These are phyloP conservation scores for Phaeodactylum tricornutum DNA, from an alignment of 108 stramenopile species.

Conservation along the genomic window DNA sequence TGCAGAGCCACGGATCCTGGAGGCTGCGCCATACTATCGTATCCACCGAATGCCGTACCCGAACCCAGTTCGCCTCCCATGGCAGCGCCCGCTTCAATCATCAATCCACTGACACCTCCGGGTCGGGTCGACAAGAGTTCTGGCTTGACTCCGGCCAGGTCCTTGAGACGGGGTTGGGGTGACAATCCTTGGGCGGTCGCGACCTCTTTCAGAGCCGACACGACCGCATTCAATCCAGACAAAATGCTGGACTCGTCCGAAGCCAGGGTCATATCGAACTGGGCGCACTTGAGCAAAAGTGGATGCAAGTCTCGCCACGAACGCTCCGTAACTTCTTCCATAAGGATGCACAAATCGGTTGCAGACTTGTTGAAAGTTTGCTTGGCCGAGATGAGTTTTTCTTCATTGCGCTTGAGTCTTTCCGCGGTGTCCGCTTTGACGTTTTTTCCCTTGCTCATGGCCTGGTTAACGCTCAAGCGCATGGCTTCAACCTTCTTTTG, in stretches of 20 bases:
- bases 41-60: neutral
- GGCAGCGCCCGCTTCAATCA: slow-evolving; percentile 22
- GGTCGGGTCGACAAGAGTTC: slow-evolving; percentile 29
- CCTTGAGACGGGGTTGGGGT: slow-evolving; percentile 54
- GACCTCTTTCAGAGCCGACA: slow-evolving; percentile 38
- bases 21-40: slow-evolving; percentile 14
- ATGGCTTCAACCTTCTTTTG: slow-evolving; percentile 61
- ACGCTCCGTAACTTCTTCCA: slow-evolving; percentile 71
- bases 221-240: slow-evolving; percentile 27
- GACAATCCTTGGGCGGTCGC: slow-evolving; percentile 42
- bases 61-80: neutral
- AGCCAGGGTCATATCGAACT: slow-evolving; percentile 62
- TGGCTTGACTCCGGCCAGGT: slow-evolving; percentile 40
- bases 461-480: slow-evolving; percentile 37
- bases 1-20: slow-evolving; percentile 25
- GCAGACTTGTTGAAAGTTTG: slow-evolving; percentile 42
- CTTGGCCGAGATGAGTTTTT: slow-evolving; percentile 52
- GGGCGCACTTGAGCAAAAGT: slow-evolving; percentile 58
- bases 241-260: slow-evolving; percentile 46
- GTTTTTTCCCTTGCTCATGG: slow-evolving; percentile 65
- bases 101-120: slow-evolving; percentile 10
- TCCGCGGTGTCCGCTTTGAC: slow-evolving; percentile 45
- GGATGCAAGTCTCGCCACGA: slow-evolving; percentile 80
- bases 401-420: slow-evolving; percentile 63
- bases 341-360: slow-evolving; percentile 46